Evolutionary conservation across 306 rosid species (phyloP), one percentile per base, ranked within the genome.

Genomic region (Mimosa pudica): DNA sequence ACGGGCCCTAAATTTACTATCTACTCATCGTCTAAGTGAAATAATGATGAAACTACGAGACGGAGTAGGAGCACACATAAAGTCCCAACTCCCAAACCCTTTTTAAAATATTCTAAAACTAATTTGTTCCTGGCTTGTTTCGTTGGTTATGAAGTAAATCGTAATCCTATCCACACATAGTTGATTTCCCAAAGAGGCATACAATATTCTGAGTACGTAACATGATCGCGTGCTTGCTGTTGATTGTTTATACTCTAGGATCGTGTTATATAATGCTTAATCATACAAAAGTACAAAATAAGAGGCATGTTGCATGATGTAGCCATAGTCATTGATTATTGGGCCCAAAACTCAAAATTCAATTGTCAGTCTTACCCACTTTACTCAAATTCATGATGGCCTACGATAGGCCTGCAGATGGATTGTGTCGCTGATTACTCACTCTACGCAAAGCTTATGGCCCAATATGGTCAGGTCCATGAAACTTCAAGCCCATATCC

Each of bases 121-220:
- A 48, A 42, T 67, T 41, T 9, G 44, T 8, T 68, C 49, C 11
- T n/a, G 17, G 0, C 0, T n/a, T 35, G 47, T 49, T 72, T 16
- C 30, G 33, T 52, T 52, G 47, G n/a, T 42, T 8, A 68, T 10
- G 35, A 52, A 17, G 32, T 73, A 32, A 9, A 8, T 73, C 77
- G 30, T 24, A 24, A 24, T 24, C 30, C 30, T 24, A 54, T 73
- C 65, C 65, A 9, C 41, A 32, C 62, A 32, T 49, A 32, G 9
- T 71, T 71, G 46, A 71, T 49, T 49, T 49, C 76, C 76, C 76
- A 71, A 71, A 71, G 62, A 32, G 62, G 62, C 17, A 62, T 62
- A 3, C 20, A 12, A 30, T 30, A 62, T 12, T 2, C 4, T 8
- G 1, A 52, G 17, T 16, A 16, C 14, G 20, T 49, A 49, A 49